phyloP scores from a whole-genome alignment of 2,329 filamentous ascomycete genomes.

The Ciborinia camelliae region DNA sequence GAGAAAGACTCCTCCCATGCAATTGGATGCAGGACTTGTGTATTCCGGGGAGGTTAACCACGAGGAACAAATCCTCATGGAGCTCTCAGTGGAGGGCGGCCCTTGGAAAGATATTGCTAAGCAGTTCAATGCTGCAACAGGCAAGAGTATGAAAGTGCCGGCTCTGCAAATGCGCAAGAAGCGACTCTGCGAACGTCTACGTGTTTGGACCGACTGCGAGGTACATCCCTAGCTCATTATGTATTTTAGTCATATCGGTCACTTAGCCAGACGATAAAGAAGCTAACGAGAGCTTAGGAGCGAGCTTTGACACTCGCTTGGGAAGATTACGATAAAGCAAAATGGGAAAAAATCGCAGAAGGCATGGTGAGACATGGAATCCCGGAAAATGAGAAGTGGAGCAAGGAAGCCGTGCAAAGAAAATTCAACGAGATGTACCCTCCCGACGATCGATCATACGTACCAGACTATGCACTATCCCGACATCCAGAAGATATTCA shows the following conservation, averaged over 20 bases:
- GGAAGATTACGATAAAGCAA: slow-evolving; percentile 35
- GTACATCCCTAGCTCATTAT: slow-evolving; percentile 25
- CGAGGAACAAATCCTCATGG: slow-evolving; percentile 38
- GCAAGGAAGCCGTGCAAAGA: slow-evolving; percentile 36
- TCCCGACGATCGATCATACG: background rate
- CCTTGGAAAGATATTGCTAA: slow-evolving; percentile 39
- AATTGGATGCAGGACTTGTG: slow-evolving; percentile 20
- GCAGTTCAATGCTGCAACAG: slow-evolving; percentile 35
- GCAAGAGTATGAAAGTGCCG: slow-evolving; percentile 36
- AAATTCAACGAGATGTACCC: slow-evolving; percentile 38
- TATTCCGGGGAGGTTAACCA: slow-evolving; percentile 28
- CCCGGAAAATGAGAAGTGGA: slow-evolving; percentile 37
- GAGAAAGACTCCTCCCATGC: slow-evolving; percentile 27
- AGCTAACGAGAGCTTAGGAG: slow-evolving; percentile 29
- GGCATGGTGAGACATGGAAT: slow-evolving; percentile 38
- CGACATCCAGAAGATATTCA: background rate
- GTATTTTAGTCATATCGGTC: slow-evolving; percentile 7
- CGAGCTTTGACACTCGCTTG: slow-evolving; percentile 35
- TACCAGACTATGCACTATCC: background rate
- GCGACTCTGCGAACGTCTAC: slow-evolving; percentile 38
- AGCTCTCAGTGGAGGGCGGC: slow-evolving; percentile 35
- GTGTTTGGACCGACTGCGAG: slow-evolving; percentile 28
- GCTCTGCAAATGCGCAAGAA: slow-evolving; percentile 41
- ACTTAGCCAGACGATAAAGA: slow-evolving; percentile 21
- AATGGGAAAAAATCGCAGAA: slow-evolving; percentile 37